A percentile compares a stretch with the other conserved stretches of the same genome.
Conservation (phyloP, 192 early-diverging fungal genomes). For the Backusella psychrophila region DNA sequence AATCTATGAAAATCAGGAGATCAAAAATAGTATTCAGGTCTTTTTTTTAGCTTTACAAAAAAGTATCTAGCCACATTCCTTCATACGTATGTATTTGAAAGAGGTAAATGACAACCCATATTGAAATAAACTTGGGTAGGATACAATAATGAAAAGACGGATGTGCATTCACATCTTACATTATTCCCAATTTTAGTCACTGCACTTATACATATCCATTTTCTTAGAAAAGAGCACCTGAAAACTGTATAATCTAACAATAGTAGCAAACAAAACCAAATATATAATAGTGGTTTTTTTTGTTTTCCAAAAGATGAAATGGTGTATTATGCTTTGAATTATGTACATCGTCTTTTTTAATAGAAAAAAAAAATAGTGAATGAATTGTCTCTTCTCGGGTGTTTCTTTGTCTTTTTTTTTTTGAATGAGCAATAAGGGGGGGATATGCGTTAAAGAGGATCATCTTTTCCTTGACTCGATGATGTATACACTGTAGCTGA, state of each 20-base stretch:
- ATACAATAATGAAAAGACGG: neutral
- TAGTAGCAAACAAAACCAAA: neutral
- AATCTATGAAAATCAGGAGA: neutral
- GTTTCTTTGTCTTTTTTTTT: neutral
- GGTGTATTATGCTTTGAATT: neutral
- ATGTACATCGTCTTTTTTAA: constrained; percentile 1
- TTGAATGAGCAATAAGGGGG: neutral
- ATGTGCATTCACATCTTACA: neutral
- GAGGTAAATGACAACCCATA: neutral
- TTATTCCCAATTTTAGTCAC: neutral
- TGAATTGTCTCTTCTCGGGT: neutral
- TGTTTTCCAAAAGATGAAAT: neutral
- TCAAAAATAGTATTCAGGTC: neutral
- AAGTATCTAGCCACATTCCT: neutral
- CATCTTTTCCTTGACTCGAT: neutral
- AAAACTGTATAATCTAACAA: neutral
- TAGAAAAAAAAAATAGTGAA: neutral
- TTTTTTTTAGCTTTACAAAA: neutral
- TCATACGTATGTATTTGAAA: neutral
- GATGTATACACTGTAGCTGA: neutral
- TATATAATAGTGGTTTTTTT: neutral
- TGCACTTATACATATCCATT: neutral
- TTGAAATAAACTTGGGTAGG: neutral
- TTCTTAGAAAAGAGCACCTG: neutral
- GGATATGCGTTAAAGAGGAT: neutral